These are phyloP conservation scores for Phytomonas serpens DNA, from an alignment of 208 protist genomes.

Conservation along the genomic window DNA sequence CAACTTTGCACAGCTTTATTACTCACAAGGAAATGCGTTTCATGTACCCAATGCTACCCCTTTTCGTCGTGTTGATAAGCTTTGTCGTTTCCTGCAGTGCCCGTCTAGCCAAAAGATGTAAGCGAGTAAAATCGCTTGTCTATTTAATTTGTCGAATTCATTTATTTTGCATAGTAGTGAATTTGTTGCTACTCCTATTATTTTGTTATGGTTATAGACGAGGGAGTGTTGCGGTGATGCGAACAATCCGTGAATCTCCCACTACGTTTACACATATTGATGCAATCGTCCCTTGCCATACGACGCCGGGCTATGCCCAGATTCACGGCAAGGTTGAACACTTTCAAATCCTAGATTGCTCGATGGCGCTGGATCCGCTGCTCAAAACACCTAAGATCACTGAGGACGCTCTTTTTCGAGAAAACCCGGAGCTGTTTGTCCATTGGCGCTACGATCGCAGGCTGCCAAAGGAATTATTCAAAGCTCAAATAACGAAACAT, in stretches of 20 bases:
- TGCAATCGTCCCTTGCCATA: constrained; percentile 60
- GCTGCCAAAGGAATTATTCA: constrained; percentile 3
- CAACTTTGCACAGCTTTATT: constrained; percentile 72
- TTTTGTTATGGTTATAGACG: constrained; percentile 39
- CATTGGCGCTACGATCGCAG: constrained; percentile 43
- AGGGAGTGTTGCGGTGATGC: constrained; percentile 35
- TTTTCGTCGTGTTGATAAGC: constrained; percentile 35
- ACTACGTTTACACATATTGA: constrained; percentile 32
- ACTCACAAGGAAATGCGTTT: constrained; percentile 94
- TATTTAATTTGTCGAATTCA: constrained; percentile 11
- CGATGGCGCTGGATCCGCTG: constrained; percentile 24
- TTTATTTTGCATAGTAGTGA: constrained; percentile 17
- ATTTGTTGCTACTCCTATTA: constrained; percentile 26
- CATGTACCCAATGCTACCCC: constrained; percentile 45
- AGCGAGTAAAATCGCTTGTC: neutral
- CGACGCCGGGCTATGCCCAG: constrained; percentile 56
- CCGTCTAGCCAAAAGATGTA: neutral
- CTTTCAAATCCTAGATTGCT: constrained; percentile 47
- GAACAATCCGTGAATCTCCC: constrained; percentile 26
- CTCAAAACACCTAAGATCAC: constrained; percentile 28
- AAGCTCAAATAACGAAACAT: neutral
- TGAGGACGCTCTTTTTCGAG: constrained; percentile 28
- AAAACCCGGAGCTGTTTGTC: constrained; percentile 26
- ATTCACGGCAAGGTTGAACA: constrained; percentile 59
- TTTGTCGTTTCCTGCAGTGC: constrained; percentile 20